A percentile compares a stretch with the other conserved stretches of the same genome.
These are phyloP conservation scores for Chimonanthus salicifolius DNA, from an alignment of 164 flowering plant genomes.

Conservation along the genomic window DNA sequence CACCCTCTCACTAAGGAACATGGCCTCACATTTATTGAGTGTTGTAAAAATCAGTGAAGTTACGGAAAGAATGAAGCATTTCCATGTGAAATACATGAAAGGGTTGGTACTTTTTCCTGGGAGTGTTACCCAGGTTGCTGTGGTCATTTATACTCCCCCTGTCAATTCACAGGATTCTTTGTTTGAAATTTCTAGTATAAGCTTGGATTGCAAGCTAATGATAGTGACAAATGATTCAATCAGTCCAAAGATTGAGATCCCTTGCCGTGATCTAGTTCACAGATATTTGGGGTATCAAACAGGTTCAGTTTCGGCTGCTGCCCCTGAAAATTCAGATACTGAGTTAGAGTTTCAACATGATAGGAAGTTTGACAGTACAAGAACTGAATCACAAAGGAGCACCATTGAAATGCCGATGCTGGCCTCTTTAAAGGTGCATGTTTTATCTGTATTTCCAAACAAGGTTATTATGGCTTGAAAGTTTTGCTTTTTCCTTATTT, in stretches of 20 bases:
- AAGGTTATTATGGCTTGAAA: too few relatives aligned
- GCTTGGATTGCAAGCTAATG: slow-evolving; percentile 38
- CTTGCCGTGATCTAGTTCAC: slow-evolving; percentile 43
- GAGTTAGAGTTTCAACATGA: slow-evolving; percentile 14
- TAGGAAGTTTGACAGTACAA: slow-evolving; percentile 16
- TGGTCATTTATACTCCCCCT: slow-evolving; percentile 29
- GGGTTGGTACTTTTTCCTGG: slow-evolving; percentile 69
- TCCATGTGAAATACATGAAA: slow-evolving; percentile 47
- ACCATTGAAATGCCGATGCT: slow-evolving; percentile 17
- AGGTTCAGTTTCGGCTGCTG: slow-evolving; percentile 4
- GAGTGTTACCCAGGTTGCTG: slow-evolving; percentile 48
- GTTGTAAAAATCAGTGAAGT: slow-evolving; percentile 47
- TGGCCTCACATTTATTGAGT: slow-evolving; percentile 39
- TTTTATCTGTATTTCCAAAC: too few relatives aligned
- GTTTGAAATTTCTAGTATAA: slow-evolving; percentile 17
- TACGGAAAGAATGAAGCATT: slow-evolving; percentile 24
- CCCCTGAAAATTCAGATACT: slow-evolving; percentile 14
- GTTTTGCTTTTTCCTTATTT: too few relatives aligned
- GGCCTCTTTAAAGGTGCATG: slow-evolving; percentile 30
- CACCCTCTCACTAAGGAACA: slow-evolving; percentile 49
- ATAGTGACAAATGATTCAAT: slow-evolving; percentile 60
- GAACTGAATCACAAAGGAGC: slow-evolving; percentile 22
- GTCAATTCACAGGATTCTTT: slow-evolving; percentile 12
- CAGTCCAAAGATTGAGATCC: slow-evolving; percentile 46
- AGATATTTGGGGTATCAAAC: slow-evolving; percentile 26